Conservation (phyloP, 2,329 filamentous ascomycete genomes). For the Microthyrium microscopicum region DNA sequence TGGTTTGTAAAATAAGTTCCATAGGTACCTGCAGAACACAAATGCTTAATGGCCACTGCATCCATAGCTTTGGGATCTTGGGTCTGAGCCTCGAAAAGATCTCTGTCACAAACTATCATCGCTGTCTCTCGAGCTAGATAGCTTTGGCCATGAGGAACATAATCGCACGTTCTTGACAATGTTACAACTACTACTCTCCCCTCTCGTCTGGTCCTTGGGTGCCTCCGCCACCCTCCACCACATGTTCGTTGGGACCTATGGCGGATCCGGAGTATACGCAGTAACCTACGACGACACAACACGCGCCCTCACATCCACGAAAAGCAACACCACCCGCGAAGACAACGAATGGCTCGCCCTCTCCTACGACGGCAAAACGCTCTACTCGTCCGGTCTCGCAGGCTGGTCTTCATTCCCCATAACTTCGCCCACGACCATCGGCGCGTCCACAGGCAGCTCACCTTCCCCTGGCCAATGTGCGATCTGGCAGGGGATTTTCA, state of each 20-base stretch:
- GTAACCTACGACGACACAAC: slow-evolving; percentile 1
- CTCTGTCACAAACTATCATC: no score
- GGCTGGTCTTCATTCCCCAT: slow-evolving; percentile 6
- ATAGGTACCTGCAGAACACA: no score
- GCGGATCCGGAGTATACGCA: slow-evolving; percentile 2
- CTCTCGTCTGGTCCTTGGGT: background rate
- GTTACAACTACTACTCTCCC: background rate
- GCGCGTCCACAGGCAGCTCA: background rate
- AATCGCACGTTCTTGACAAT: background rate
- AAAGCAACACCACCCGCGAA: slow-evolving; percentile 3
- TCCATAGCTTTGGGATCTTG: no score
- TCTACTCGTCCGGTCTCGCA: slow-evolving; percentile 2
- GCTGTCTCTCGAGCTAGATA: no score
- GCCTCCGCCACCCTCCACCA: slow-evolving; percentile 2
- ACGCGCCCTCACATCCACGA: background rate
- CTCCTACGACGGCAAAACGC: slow-evolving; percentile 4
- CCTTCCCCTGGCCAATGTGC: slow-evolving; percentile 1
- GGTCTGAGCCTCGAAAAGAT: no score
- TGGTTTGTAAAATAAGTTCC: no score
- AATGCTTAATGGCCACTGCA: no score
- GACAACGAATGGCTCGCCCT: slow-evolving; percentile 7
- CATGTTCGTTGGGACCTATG: slow-evolving; percentile 7
- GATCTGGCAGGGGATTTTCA: slow-evolving; percentile 1
- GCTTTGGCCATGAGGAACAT: no score
- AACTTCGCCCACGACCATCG: slow-evolving; percentile 3